Evolutionary conservation across 805 yeast species (phyloP), one percentile per base, ranked within the genome.

Genomic region (Maudiozyma turicensis): DNA sequence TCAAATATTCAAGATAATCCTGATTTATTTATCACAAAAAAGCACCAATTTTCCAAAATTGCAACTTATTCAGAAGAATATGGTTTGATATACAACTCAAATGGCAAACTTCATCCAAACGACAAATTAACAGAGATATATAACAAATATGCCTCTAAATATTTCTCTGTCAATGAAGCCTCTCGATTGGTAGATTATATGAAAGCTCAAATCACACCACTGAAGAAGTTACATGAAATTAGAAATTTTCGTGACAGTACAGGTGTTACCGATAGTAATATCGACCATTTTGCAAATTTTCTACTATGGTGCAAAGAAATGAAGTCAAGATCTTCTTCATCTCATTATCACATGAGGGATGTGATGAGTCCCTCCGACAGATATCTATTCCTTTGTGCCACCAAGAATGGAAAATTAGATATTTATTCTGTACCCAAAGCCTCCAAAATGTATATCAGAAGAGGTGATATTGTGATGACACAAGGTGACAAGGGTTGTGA

Each of bases 401-500:
- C 79, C 55, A 81, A 81, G 53, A 76, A 80, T 50, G 85, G 86
- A 15, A 80, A 82, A 61, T 70, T 82, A 56, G 95, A 86, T 63
- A 73, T 85, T 32, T 71, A 84, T 40, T 80, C 87, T 2, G 77
- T 80, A 34, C 85, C 88, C 3, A 74, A 75, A 50, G 77, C 77
- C 56, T 76, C 88, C 11, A 84, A 83, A 57, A 69, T 85, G 45
- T 66, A 66, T 45, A 68, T 85, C 51, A 74, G 72, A 52, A 72
- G 77, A 43, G 72, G 77, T 49, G 93, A 86, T 64, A 72, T 85
- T 59, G 85, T 84, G 8, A 80, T 85, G 15, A 83, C 84, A 49
- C 93, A 86, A 66, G 95, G 93, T 48, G 95, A 86, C 62, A 72
- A 93, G 52, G 95, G 95, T 31, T 83, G 83, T 58, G 95, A 86